These are phyloP conservation scores for Flaveria floridana DNA, from an alignment of 140 eudicot genomes.

Conservation along the genomic window DNA sequence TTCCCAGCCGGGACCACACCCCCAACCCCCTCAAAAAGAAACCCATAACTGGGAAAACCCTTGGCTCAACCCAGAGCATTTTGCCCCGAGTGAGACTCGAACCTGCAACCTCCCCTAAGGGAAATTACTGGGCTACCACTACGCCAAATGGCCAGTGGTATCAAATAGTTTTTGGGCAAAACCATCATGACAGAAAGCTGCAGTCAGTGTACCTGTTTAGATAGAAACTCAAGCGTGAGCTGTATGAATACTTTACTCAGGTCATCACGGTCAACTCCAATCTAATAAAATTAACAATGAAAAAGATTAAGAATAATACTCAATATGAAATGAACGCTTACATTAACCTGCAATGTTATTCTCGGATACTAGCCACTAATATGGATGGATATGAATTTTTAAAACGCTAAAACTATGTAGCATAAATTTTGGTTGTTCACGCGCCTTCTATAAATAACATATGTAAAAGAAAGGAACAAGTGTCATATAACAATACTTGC, in stretches of 20 bases:
- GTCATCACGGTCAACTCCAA: conserved; percentile 86
- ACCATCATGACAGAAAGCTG: conserved; percentile 18
- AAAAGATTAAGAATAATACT: not conserved
- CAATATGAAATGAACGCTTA: not conserved
- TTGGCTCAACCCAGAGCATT: too few relatives aligned
- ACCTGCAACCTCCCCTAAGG: too few relatives aligned
- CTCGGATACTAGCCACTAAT: not conserved
- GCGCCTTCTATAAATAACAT: not conserved
- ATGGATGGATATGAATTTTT: conserved; percentile 4
- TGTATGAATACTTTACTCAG: conserved; percentile 78
- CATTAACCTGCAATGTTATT: not conserved
- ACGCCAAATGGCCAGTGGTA: too few relatives aligned
- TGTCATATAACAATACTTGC: conserved; percentile 46
- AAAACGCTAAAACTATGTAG: conserved; percentile 10
- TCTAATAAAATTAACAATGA: conserved; percentile 42
- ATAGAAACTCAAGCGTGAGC: conserved; percentile 85
- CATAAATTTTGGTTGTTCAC: conserved; percentile 4
- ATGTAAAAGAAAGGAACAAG: conserved; percentile 6
- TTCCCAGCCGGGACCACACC: too few relatives aligned
- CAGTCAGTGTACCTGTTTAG: conserved; percentile 72
- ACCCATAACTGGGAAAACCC: too few relatives aligned
- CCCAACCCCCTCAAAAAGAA: too few relatives aligned
- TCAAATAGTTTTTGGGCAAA: conserved; percentile 6
- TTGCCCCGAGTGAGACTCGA: too few relatives aligned
- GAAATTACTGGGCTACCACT: too few relatives aligned